Base-by-base conservation (phyloP, 331 rosid genomes). In the Acacia pycnantha region DNA sequence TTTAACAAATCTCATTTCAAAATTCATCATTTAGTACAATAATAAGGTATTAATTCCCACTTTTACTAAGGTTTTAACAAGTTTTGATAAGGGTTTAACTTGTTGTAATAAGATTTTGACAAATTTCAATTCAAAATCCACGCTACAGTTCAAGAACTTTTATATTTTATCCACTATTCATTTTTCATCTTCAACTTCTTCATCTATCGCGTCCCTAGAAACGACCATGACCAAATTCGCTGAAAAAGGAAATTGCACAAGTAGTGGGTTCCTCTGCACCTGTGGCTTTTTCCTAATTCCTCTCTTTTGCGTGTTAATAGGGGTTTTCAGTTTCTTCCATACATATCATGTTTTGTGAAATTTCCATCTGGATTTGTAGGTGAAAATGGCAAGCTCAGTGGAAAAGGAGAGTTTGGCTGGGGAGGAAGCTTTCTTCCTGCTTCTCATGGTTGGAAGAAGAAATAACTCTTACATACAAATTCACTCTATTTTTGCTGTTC, bases 361-460 rank as follows among this genome's bases (percentile, higher is more conserved):
- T 40, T 83, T 61, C 83, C 75, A 11, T 35, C 54, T 78, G 74
- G 77, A 86, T 83, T 86, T 37, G 51, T 59, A 90, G 97, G 94
- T 85, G 85, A 79, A 67, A 82, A 95, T 95, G 98, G 89, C 96
- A 85, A 89, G 83, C 80, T 85, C 94, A 84, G 93, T 90, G 85
- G 91, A 90, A 83, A 92, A 88, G 77, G 94, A 88, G 79, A 69
- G 46, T 80, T 80, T 41, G 2, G 85, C 62, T 22, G 81, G 51
- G 58, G 94, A 94, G 64, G 98, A 93, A 79, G 80, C 86, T 85
- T 79, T 95, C 74, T 93, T 6, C 98, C 98, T 67, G 98, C 98
- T 85, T 97, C 98, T 77, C 73, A 93, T 85, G 98, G 97, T 82
- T 95, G 98, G 98, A 86, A 85, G 71, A 95, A 93, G 88, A 91